phyloP scores from a whole-genome alignment of 2,329 filamentous ascomycete species.

The Karstenula rhodostoma region DNA sequence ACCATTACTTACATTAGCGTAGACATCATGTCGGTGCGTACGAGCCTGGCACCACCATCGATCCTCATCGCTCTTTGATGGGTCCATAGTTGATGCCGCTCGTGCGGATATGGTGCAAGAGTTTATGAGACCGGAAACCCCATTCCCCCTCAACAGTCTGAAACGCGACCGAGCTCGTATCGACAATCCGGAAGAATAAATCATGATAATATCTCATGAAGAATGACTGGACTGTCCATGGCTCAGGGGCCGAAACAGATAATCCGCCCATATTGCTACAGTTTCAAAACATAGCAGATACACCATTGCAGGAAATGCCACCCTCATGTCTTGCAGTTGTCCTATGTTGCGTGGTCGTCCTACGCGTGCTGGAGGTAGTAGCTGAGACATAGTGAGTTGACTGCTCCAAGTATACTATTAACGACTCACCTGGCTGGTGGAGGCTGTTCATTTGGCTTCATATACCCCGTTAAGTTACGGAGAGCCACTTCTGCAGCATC shows the following conservation, averaged over 20 bases:
- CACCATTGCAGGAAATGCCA: not conserved
- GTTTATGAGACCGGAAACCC: too few relatives aligned
- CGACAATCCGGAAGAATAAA: too few relatives aligned
- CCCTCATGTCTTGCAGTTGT: not conserved
- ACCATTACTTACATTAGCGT: not conserved
- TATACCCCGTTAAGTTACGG: conserved; percentile 31
- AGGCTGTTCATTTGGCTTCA: conserved; percentile 27
- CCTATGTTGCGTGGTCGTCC: not conserved
- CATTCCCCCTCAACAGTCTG: too few relatives aligned
- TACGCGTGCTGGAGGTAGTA: not conserved
- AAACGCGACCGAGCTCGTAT: too few relatives aligned
- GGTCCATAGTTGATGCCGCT: too few relatives aligned
- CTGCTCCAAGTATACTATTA: not conserved
- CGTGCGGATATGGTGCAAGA: too few relatives aligned
- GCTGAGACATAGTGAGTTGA: not conserved
- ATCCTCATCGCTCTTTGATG: not conserved
- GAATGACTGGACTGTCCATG: too few relatives aligned
- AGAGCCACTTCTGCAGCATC: conserved; percentile 47
- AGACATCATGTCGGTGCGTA: not conserved
- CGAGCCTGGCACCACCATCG: not conserved
- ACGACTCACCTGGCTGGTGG: conserved; percentile 28
- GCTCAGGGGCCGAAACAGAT: not conserved
- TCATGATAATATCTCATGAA: too few relatives aligned
- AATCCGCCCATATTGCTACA: not conserved
- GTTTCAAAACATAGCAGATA: not conserved